Base-by-base conservation (phyloP, 225 moss, liverwort and hornwort species). In the Neckera pumila region DNA sequence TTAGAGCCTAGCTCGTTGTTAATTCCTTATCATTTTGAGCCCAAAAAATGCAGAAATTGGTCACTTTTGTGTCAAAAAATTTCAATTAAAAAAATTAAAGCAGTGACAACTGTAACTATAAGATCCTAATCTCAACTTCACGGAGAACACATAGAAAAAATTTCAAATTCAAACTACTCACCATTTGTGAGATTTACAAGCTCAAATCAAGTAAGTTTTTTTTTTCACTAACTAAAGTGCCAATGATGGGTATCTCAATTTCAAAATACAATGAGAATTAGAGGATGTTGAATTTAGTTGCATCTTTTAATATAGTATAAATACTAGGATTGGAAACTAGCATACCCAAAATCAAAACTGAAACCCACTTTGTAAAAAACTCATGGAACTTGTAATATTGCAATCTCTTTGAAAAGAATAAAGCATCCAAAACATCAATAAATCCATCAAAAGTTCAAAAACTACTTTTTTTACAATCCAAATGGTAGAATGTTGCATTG, bases 231-330 rank as follows among this genome's bases (percentile, higher is more conserved):
- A n/a, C n/a, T n/a, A n/a, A n/a, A 27, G 1, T 28, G 3, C 3
- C 0, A 9, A 0, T n/a, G 11, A 0, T 0, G 0, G 18, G 1
- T 11, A 31, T 47, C 1, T 30, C 11, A 75, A 33, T 7, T 49
- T 31, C 7, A 49, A 76, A 76, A 33, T 51, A 34, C 21, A 76
- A 21, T 51, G 51, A 21, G 5, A 51, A 76, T 4, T 34, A 13
- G 8, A 76, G 1, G 33, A 33, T 12, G 6, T 76, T 34, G 5
- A 33, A 33, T 51, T 49, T 34, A 5, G 3, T 21, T 51, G 8
- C 0, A 13, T 51, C 4, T 51, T 34, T 33, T 13, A 47, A 3
- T 6, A 31, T 51, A 13, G 13, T 12, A 1, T 33, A 75, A 51
- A 21, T 51, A 5, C 11, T 49, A 49, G 7, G 31, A 5, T 33